A percentile compares a stretch with the other conserved stretches of the same genome.
These are phyloP conservation scores for Sanghuangporus weigelae DNA, from an alignment of 1,284 basidiomycete genomes.

Conservation along the genomic window DNA sequence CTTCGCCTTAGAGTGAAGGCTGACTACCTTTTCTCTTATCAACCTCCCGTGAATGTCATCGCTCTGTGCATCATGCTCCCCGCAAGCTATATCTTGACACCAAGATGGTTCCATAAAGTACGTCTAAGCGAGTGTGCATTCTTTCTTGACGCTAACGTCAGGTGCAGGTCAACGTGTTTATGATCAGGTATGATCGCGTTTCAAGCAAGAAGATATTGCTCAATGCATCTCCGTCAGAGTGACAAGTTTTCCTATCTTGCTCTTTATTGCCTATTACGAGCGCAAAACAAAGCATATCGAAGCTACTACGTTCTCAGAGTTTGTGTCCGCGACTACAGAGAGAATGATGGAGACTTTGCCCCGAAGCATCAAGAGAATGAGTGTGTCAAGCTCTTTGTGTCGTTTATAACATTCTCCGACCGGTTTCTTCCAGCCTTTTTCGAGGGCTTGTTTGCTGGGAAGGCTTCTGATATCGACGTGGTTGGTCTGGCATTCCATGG, in stretches of 20 bases:
- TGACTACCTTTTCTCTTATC: slow-evolving; percentile 90
- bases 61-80: slow-evolving; percentile 82
- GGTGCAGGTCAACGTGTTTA: slow-evolving; percentile 76
- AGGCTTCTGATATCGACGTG: slow-evolving; percentile 68
- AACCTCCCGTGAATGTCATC: slow-evolving; percentile 83
- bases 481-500: slow-evolving; percentile 34
- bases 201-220: slow-evolving; percentile 5
- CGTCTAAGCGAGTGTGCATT: slow-evolving; percentile 7
- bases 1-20: slow-evolving; percentile 59
- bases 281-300: slow-evolving; percentile 65
- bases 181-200: slow-evolving; percentile 50
- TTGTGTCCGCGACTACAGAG: slow-evolving; percentile 60
- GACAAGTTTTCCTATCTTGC: slow-evolving; percentile 83
- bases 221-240: slow-evolving; percentile 36
- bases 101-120: slow-evolving; percentile 84
- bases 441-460: slow-evolving; percentile 67
- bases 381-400: slow-evolving; percentile 34
- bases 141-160: slow-evolving; percentile 12
- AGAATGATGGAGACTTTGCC: slow-evolving; percentile 69
- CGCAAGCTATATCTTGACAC: slow-evolving; percentile 69
- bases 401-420: slow-evolving; percentile 14
- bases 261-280: slow-evolving; percentile 80
- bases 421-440: slow-evolving; percentile 54
- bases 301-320: slow-evolving; percentile 66
- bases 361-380: slow-evolving; percentile 60